Percentiles rank a stretch among this genome's conserved stretches.
These are phyloP conservation scores for Vitis rupestris DNA, from an alignment of 164 flowering plant genomes.

Conservation along the genomic window DNA sequence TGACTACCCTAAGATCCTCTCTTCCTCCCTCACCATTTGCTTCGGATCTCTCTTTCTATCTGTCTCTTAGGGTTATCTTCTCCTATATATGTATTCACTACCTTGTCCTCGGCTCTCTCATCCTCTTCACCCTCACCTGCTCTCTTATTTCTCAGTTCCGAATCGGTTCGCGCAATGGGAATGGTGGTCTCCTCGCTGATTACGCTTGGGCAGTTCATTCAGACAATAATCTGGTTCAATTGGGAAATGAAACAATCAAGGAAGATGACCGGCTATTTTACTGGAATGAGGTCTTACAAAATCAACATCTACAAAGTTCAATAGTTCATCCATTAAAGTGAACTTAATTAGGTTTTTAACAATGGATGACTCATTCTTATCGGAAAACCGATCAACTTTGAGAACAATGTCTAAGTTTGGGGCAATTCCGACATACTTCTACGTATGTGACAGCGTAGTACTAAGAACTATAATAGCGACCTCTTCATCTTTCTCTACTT, in stretches of 20 bases:
- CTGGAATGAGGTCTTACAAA: constrained; percentile 90
- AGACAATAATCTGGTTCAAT: constrained; percentile 76
- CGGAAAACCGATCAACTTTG: constrained; percentile 73
- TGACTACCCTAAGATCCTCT: too few relatives aligned
- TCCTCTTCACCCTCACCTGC: too few relatives aligned
- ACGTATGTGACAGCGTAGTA: constrained; percentile 81
- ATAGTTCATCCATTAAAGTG: constrained; percentile 59
- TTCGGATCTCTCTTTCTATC: too few relatives aligned
- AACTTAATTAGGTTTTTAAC: constrained; percentile 78
- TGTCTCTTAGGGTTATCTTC: too few relatives aligned
- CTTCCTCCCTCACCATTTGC: too few relatives aligned
- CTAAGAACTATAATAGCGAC: constrained; percentile 89
- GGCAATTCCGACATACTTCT: constrained; percentile 68
- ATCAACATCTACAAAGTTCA: constrained; percentile 67
- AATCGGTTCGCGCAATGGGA: too few relatives aligned
- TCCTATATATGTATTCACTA: too few relatives aligned
- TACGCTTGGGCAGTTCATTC: constrained; percentile 38
- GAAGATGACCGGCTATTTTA: constrained; percentile 85
- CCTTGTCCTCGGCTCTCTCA: too few relatives aligned
- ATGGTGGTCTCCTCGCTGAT: too few relatives aligned
- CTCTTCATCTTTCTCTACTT: constrained; percentile 85
- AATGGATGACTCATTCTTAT: constrained; percentile 85
- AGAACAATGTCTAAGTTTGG: constrained; percentile 96
- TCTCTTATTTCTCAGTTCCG: too few relatives aligned
- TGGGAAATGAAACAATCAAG: constrained; percentile 60